Base-by-base conservation (phyloP, 148 eudicot genomes). In the Drosera capensis region DNA sequence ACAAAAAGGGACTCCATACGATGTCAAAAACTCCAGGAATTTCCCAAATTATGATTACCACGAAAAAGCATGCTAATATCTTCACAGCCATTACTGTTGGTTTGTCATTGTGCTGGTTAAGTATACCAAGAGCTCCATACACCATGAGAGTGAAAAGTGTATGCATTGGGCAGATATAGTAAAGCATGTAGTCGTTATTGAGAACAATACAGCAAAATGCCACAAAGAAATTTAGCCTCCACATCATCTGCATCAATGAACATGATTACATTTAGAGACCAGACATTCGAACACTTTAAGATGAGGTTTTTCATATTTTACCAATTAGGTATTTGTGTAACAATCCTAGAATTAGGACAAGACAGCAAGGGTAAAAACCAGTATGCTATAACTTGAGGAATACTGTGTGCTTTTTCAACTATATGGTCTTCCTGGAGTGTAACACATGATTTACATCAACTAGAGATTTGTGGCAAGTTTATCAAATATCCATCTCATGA, bases 211-310 rank as follows among this genome's bases (percentile, higher is more conserved):
- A 90, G 57, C 71, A 66, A 60, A 74, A 75, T 3, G 72, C 51
- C 61, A 90, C 99, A 61, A 90, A 74, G 48, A 90, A 84, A 64
- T 84, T 90, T 20, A 90, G 88, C 63, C 99, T 77, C 99, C 99
- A 90, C 99, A 90, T 90, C 99, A 90, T 90, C 99, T 90, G 86
- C 31, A 76, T 57, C n/a, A n/a, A n/a, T n/a, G n/a, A n/a, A n/a
- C n/a, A n/a, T n/a, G n/a, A n/a, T n/a, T n/a, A 19, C 45, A 7
- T 13, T 28, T 2, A 56, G 28, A 46, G 24, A 52, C 17, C 30
- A 46, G 50, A 44, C 20, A 49, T 20, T 18, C 7, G 35, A 20
- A 3, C n/a, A n/a, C n/a, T n/a, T n/a, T n/a, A n/a, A n/a, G n/a
- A n/a, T n/a, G n/a, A n/a, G n/a, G n/a, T n/a, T n/a, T n/a, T n/a